phyloP scores from a whole-genome alignment of 768 basidiomycete species.

The Lyophyllum semitale region DNA sequence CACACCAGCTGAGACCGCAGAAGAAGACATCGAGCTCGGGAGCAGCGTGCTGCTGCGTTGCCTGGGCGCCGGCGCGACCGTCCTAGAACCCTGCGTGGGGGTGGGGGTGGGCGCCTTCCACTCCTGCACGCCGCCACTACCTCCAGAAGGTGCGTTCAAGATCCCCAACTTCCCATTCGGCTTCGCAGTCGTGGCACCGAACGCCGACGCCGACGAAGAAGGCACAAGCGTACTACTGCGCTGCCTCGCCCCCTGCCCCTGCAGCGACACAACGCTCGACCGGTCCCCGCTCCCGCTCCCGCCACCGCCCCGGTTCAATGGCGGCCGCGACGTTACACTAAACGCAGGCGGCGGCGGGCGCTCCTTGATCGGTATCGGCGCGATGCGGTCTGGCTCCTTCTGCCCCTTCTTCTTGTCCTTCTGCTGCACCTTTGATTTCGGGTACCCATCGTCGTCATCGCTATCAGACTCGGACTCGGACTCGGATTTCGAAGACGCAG shows the following conservation, averaged over 20 bases:
- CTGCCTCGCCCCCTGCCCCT: conserved; percentile 16
- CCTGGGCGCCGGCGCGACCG: conserved; percentile 15
- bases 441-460: conserved; percentile 24
- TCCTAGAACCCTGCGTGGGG: neutral
- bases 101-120: neutral
- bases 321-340: conserved; percentile 62
- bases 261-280: conserved; percentile 3
- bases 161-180: conserved; percentile 3
- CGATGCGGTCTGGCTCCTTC: conserved; percentile 33
- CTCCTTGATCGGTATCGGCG: conserved; percentile 62
- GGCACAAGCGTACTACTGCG: conserved; percentile 43
- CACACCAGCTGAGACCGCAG: conserved; percentile 2
- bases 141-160: conserved; percentile 7
- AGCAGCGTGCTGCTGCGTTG: conserved; percentile 46
- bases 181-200: neutral
- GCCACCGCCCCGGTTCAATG: conserved; percentile 25
- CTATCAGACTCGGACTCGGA: conserved; percentile 19
- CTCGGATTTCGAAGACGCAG: neutral
- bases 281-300: neutral
- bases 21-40: conserved; percentile 19
- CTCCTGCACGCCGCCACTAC: neutral
- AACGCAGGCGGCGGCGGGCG: conserved; percentile 58
- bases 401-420: conserved; percentile 12
- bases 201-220: conserved; percentile 26
- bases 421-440: conserved; percentile 2